Evolutionary conservation across 192 early-diverging fungal species (phyloP), one percentile per base, ranked within the genome.

Genomic region (Funneliformis geosporum): DNA sequence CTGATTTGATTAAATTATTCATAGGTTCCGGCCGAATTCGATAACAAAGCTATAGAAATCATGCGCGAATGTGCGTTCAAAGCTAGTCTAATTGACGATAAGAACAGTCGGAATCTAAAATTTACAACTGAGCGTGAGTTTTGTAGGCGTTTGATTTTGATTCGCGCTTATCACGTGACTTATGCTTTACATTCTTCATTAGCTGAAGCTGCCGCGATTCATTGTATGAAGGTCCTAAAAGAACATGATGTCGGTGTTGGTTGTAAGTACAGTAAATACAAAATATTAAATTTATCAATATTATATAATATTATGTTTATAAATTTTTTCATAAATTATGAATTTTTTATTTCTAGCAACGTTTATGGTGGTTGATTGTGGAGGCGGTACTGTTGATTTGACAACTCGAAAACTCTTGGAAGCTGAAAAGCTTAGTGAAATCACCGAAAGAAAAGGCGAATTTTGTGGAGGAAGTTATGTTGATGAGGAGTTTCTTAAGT

Each of bases 341-440:
- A n/a, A n/a, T n/a, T n/a, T 16, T 11, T 18, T 4, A 14, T 33
- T 59, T 55, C 18, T 47, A 73, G 83, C 86, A 23, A 82, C 85
- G 4, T 89, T 88, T 64, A 88, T 89, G 86, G 87, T 89, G 60
- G 86, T 85, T 73, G 87, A 89, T 83, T 87, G 84, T 40, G 88
- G 87, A 67, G 88, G 88, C 60, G 88, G 88, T 71, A 89, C 88
- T 5, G 88, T 89, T 0, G 88, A 89, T 85, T 80, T 88, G 78
- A 89, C 78, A 86, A 82, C 74, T 71, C 47, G 12, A 42, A 47
- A 38, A 27, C 47, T 55, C 0, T 33, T 74, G 46, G 14, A 9
- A 47, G 46, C 33, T n/a, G 38, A 50, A 12, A 28, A 74, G 39
- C 21, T 74, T 8, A 28, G 28, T 38, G 72, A 74, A 74, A 59